These are phyloP conservation scores for Penicillium sp. DNA, from an alignment of 2,329 filamentous ascomycete genomes.

Conservation along the genomic window DNA sequence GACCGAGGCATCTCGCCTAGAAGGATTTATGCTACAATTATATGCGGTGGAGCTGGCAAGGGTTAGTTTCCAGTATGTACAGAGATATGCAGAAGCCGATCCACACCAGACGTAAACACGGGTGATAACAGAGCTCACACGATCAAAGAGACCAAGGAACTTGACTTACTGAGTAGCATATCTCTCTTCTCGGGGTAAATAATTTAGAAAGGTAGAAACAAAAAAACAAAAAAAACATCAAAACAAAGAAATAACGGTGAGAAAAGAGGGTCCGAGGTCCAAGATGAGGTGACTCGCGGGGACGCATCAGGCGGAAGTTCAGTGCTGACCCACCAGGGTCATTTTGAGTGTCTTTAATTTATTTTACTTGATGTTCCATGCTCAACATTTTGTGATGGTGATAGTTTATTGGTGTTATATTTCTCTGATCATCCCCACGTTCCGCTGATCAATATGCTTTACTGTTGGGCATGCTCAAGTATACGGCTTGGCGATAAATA, in stretches of 20 bases:
- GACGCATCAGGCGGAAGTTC: constrained; percentile 1
- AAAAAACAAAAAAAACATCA: background rate
- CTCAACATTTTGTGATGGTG: background rate
- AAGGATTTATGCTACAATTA: constrained; percentile 8
- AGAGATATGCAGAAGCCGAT: background rate
- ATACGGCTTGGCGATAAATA: background rate
- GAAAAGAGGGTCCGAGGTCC: background rate
- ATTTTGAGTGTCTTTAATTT: background rate
- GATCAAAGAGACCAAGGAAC: background rate
- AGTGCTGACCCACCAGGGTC: background rate
- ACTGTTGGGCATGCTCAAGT: background rate
- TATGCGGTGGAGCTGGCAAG: background rate
- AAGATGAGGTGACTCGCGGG: background rate
- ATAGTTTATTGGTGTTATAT: background rate
- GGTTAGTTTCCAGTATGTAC: constrained; percentile 3
- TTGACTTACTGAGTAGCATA: constrained; percentile 1
- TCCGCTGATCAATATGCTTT: background rate
- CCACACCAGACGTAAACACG: constrained; percentile 1
- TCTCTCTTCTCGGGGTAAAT: background rate
- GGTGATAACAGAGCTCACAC: background rate
- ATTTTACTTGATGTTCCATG: background rate
- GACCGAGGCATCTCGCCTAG: constrained; percentile 32
- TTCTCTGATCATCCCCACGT: background rate
- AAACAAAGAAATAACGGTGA: background rate
- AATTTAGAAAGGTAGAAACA: background rate